phyloP scores from a whole-genome alignment of 371 early-diverging fungal species.

The Syncephalastrum contaminatum region DNA sequence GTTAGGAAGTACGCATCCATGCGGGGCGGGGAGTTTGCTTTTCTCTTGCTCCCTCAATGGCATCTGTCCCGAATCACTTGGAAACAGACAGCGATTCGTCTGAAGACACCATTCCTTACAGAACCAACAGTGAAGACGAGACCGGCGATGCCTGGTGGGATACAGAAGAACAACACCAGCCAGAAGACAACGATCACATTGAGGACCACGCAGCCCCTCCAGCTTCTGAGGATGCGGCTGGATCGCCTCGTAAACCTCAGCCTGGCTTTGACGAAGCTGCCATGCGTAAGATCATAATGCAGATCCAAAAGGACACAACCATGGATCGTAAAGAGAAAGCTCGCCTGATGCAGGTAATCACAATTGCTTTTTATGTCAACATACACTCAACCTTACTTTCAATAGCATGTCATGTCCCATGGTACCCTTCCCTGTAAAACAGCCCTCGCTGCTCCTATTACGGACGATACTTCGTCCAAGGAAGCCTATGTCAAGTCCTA shows the following conservation, averaged over 20 bases:
- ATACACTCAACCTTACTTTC: neutral
- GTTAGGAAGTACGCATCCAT: no score
- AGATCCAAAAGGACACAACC: conserved; percentile 53
- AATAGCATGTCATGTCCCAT: conserved; percentile 20
- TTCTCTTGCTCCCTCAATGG: neutral
- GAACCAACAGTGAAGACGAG: conserved; percentile 17
- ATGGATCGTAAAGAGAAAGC: conserved; percentile 68
- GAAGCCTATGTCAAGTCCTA: conserved; percentile 12
- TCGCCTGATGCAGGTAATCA: conserved; percentile 65
- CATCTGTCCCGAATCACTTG: conserved; percentile 6
- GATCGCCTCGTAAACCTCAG: no score
- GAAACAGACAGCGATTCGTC: conserved; percentile 18
- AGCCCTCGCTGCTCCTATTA: conserved; percentile 3
- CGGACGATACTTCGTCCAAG: conserved; percentile 1
- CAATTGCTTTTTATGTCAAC: neutral
- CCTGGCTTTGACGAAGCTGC: conserved; percentile 24
- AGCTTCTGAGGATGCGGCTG: no score
- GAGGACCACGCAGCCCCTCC: no score
- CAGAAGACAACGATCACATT: neutral
- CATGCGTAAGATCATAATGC: conserved; percentile 56
- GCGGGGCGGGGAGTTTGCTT: no score
- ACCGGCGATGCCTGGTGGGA: conserved; percentile 32
- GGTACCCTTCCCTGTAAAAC: conserved; percentile 10
- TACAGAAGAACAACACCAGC: conserved; percentile 25
- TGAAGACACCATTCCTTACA: conserved; percentile 15